phyloP scores from a whole-genome alignment of 495 filamentous ascomycete species.

The Penicillium longicatenatum region DNA sequence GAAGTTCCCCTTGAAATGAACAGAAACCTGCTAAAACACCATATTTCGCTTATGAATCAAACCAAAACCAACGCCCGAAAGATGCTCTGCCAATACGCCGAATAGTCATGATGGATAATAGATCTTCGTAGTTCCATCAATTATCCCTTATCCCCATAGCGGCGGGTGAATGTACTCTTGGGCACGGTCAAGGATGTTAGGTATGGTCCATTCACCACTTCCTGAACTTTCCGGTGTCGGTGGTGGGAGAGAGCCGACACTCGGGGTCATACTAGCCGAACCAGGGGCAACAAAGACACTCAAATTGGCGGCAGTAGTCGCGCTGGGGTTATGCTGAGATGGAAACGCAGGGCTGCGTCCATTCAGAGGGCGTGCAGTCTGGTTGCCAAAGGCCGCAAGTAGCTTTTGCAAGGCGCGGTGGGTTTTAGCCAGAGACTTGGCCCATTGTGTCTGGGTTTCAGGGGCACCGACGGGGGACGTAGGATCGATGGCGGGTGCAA shows the following conservation, averaged over 20 bases:
- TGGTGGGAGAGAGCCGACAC: slow-evolving; percentile 43
- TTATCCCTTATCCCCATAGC: slow-evolving; percentile 37
- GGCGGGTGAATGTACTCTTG: slow-evolving; percentile 52
- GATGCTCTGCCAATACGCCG: not conserved
- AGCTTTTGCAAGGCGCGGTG: slow-evolving; percentile 51
- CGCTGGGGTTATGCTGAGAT: slow-evolving; percentile 16
- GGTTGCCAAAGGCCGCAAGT: slow-evolving; percentile 40
- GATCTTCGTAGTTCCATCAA: not conserved
- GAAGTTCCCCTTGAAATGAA: not conserved
- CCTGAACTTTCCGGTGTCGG: slow-evolving; percentile 51
- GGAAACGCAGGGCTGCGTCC: slow-evolving; percentile 12
- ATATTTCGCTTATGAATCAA: not conserved
- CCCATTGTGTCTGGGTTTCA: slow-evolving; percentile 50
- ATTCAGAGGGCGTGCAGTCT: slow-evolving; percentile 12
- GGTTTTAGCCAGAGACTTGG: slow-evolving; percentile 48
- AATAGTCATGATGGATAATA: not conserved
- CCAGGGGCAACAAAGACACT: slow-evolving; percentile 23
- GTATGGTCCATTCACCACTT: slow-evolving; percentile 50
- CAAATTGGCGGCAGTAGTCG: slow-evolving; percentile 7
- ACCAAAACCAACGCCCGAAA: not conserved
- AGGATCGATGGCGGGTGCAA: slow-evolving; percentile 24
- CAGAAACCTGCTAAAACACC: not conserved
- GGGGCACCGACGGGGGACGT: slow-evolving; percentile 31
- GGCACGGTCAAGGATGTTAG: slow-evolving; percentile 48
- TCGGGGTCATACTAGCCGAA: slow-evolving; percentile 37